Conservation (phyloP, 2,329 filamentous ascomycete species). For the Elsinoe australis region DNA sequence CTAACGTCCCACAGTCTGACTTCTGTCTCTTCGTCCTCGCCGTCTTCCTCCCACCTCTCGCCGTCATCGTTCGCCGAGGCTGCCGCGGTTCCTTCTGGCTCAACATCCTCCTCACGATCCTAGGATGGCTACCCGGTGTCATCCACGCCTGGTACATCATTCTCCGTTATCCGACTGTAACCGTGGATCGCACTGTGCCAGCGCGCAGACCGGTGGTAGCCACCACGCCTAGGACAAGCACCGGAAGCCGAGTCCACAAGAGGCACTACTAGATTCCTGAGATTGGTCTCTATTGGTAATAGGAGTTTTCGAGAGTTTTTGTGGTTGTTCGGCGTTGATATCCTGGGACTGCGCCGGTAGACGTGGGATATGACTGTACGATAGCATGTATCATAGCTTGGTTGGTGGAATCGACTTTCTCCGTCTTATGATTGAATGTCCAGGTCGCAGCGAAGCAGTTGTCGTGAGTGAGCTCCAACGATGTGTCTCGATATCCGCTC, state of each 20-base stretch:
- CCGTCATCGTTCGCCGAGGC: constrained; percentile 17
- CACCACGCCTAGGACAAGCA: background rate
- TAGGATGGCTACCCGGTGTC: constrained; percentile 19
- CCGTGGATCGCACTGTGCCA: constrained; percentile 7
- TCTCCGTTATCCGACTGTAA: constrained; percentile 13
- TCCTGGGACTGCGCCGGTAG: background rate
- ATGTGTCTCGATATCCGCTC: too few relatives aligned
- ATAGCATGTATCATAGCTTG: background rate
- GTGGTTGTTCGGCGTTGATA: too few relatives aligned
- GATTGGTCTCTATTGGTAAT: too few relatives aligned
- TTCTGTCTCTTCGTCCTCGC: constrained; percentile 19
- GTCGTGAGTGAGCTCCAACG: too few relatives aligned
- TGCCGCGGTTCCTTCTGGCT: constrained; percentile 17
- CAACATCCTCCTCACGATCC: constrained; percentile 17
- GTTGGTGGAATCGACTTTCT: too few relatives aligned
- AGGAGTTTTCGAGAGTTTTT: too few relatives aligned
- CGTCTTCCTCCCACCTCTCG: constrained; percentile 20
- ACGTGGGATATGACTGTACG: background rate
- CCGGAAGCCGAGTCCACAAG: constrained; percentile 1
- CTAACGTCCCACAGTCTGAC: constrained; percentile 13
- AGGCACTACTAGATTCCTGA: constrained; percentile 14
- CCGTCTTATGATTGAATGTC: too few relatives aligned
- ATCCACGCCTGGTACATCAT: constrained; percentile 20
- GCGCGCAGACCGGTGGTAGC: constrained; percentile 6
- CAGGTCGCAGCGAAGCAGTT: background rate